phyloP scores from a whole-genome alignment of 768 basidiomycete genomes.

The Pleurotus pulmonarius region DNA sequence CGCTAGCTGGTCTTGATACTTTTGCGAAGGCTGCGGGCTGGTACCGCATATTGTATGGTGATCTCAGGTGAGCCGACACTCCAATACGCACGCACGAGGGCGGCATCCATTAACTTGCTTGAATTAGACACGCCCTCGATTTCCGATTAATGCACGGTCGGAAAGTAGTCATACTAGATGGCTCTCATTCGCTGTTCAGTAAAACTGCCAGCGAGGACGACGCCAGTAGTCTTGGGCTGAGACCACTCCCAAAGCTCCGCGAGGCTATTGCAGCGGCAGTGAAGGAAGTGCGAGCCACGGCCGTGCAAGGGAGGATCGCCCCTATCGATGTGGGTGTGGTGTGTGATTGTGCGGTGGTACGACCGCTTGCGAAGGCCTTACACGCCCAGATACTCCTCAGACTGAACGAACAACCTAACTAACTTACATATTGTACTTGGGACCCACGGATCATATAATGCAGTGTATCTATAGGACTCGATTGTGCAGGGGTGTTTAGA shows the following conservation, averaged over 20 bases:
- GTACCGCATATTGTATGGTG: constrained; percentile 73
- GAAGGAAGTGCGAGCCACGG: constrained; percentile 29
- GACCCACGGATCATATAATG: constrained; percentile 3
- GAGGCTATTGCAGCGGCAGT: constrained; percentile 48
- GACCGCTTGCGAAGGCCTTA: constrained; percentile 43
- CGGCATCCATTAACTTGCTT: neutral
- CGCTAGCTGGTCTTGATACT: constrained; percentile 43
- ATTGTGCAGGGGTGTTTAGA: too few relatives aligned
- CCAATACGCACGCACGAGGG: too few relatives aligned
- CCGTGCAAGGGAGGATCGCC: constrained; percentile 40
- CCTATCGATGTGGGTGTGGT: constrained; percentile 61
- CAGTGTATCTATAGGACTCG: constrained; percentile 7
- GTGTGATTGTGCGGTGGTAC: constrained; percentile 47
- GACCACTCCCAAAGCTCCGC: constrained; percentile 59
- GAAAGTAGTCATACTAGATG: constrained; percentile 72
- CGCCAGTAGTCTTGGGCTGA: constrained; percentile 32
- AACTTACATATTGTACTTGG: constrained; percentile 5
- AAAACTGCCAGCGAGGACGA: constrained; percentile 32
- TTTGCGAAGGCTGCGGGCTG: constrained; percentile 79
- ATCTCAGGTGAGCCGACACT: constrained; percentile 46
- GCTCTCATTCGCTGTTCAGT: constrained; percentile 55
- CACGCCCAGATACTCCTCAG: constrained; percentile 41
- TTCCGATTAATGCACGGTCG: constrained; percentile 68
- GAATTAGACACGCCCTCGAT: constrained; percentile 68
- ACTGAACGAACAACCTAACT: constrained; percentile 11